phyloP scores from a whole-genome alignment of 805 yeast species.

The Sugiyamaella boreocaroliniensis region DNA sequence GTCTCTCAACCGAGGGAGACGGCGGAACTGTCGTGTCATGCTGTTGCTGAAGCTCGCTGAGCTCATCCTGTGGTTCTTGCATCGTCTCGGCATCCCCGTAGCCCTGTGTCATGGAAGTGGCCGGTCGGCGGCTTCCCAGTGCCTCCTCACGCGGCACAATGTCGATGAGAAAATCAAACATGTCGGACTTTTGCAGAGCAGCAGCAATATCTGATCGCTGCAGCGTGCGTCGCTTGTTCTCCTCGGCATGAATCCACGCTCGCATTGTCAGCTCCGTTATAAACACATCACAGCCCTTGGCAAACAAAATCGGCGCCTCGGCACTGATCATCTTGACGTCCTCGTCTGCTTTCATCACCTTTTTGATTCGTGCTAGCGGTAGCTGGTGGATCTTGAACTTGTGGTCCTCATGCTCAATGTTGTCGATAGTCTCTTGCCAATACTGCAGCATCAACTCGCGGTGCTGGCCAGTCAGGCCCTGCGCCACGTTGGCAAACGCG shows the following conservation, averaged over 20 bases:
- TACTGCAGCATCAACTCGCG: conserved; percentile 88
- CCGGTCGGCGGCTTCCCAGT: conserved; percentile 5
- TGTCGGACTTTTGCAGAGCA: conserved; percentile 88
- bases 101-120: neutral
- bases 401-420: conserved; percentile 64
- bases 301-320: conserved; percentile 95
- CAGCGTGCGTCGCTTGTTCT: conserved; percentile 85
- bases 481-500: conserved; percentile 85
- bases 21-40: neutral
- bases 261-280: conserved; percentile 97
- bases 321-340: conserved; percentile 97
- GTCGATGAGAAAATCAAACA: conserved; percentile 95
- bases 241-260: conserved; percentile 99
- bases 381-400: conserved; percentile 89
- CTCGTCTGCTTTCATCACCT: conserved; percentile 96
- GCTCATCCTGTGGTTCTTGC: neutral
- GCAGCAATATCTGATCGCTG: conserved; percentile 94
- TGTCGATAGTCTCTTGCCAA: conserved; percentile 94
- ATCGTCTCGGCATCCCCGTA: neutral
- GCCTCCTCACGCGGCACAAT: conserved; percentile 90
- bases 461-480: conserved; percentile 76
- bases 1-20: neutral
- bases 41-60: neutral
- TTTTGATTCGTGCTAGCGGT: conserved; percentile 93
- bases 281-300: conserved; percentile 96